Evolutionary conservation across 352 stramenopile species (phyloP).

Genomic region (Phytophthora fragariae): DNA sequence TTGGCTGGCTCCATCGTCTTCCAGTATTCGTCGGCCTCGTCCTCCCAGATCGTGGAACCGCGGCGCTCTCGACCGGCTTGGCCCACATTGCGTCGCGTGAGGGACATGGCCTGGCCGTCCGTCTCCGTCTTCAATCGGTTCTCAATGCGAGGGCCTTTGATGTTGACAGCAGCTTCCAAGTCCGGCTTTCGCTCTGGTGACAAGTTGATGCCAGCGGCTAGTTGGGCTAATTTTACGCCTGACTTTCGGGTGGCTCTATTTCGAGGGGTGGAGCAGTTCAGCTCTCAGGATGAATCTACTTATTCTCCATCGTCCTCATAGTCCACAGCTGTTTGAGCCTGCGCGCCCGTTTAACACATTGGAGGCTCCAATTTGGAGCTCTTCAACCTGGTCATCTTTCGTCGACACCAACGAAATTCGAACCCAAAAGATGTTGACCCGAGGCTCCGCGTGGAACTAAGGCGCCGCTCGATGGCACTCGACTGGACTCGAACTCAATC

Average conservation of each 20-base stretch:
- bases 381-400: constrained; percentile 27
- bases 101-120: constrained; percentile 39
- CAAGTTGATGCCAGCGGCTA: neutral
- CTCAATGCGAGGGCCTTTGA: neutral
- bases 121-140: constrained; percentile 2
- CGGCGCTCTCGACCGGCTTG: constrained; percentile 29
- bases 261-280: neutral
- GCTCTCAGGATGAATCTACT: constrained; percentile 15
- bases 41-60: constrained; percentile 68
- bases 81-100: constrained; percentile 57
- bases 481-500: too few species aligned
- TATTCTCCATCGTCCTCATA: constrained; percentile 1
- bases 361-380: too few species aligned
- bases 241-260: neutral
- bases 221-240: neutral
- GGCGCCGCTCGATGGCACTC: constrained; percentile 7
- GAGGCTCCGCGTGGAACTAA: constrained; percentile 34
- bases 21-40: constrained; percentile 76
- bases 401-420: constrained; percentile 42
- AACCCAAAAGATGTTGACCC: constrained; percentile 13
- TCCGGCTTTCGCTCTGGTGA: too few species aligned
- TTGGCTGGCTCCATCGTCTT: constrained; percentile 74
- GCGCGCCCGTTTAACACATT: neutral
- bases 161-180: neutral
- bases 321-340: neutral